Base-by-base conservation (phyloP, 176 grass and related monocot genomes). In the Zizania latifolia region DNA sequence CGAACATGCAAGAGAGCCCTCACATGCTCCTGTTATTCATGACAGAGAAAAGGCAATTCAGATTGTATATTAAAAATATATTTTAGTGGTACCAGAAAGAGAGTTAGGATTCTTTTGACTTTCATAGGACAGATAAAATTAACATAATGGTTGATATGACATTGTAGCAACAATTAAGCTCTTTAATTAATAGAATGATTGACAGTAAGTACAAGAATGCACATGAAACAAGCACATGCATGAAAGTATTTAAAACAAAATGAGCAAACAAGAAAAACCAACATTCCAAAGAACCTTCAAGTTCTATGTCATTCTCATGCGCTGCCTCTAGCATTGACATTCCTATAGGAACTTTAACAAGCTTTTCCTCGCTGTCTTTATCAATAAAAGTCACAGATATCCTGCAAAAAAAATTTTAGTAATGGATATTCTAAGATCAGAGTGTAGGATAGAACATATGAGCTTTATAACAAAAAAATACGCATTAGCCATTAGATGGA, bases 301-400 rank as follows among this genome's bases (percentile, higher is more conserved):
- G 89, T 69, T 98, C 91, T 78, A n/a, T n/a, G 72, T 98, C 89
- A 82, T 98, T 98, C 81, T 98, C 95, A 86, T 94, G 91, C 81
- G 91, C 91, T 67, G 81, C 91, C 72, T 97, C 94, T 81, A 97
- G 78, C 86, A 98, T 94, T 28, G 91, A 98, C 91, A 94, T 98
- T 87, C 95, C 91, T 80, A 98, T 71, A 70, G 86, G 91, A 89
- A 94, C 95, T 72, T 90, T 79, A 62, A 98, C 82, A 74, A 87
- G 39, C 44, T 85, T 92, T 77, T 94, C 89, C 71, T 89, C 79
- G 1, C 95, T 91, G 73, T 94, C 82, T 51, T 94, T 90, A 59
- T 89, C 86, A 48, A 98, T 72, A 86, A 98, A 92, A 37, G 89
- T 88, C 40, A 94, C 95, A 79, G 89, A 92, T 87, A 98, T 98